A percentile compares a stretch with the other conserved stretches of the same genome.
Conservation (phyloP, 306 rosid genomes). For the Cicer bijugum region DNA sequence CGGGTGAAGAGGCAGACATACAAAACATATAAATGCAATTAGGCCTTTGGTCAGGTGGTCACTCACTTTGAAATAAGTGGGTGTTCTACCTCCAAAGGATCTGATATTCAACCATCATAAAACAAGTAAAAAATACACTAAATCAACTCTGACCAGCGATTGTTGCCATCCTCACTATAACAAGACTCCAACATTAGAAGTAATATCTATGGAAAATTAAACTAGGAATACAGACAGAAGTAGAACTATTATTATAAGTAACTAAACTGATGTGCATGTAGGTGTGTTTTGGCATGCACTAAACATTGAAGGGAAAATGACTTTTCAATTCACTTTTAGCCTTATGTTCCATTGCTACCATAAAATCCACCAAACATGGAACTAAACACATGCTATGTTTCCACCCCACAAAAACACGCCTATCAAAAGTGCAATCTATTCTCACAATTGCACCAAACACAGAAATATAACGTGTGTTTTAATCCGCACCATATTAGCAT, state of each 20-base stretch:
- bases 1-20: neutral
- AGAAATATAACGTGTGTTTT: neutral
- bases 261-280: neutral
- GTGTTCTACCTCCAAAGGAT: neutral
- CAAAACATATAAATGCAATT: neutral
- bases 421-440: neutral
- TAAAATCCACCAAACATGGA: neutral
- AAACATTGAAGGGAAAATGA: neutral
- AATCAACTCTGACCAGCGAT: neutral
- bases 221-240: neutral
- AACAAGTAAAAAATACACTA: neutral
- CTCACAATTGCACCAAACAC: neutral
- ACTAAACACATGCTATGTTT: neutral
- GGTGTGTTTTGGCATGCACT: neutral
- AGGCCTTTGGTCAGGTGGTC: neutral
- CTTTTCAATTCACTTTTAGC: neutral
- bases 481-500: neutral
- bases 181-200: constrained; percentile 6
- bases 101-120: neutral
- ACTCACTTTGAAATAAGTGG: neutral
- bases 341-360: neutral
- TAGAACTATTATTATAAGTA: neutral
- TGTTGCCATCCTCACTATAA: neutral
- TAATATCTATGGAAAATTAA: neutral
- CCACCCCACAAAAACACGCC: neutral